Conservation (phyloP, 208 protist species). For the Herpetomonas tarakana region DNA sequence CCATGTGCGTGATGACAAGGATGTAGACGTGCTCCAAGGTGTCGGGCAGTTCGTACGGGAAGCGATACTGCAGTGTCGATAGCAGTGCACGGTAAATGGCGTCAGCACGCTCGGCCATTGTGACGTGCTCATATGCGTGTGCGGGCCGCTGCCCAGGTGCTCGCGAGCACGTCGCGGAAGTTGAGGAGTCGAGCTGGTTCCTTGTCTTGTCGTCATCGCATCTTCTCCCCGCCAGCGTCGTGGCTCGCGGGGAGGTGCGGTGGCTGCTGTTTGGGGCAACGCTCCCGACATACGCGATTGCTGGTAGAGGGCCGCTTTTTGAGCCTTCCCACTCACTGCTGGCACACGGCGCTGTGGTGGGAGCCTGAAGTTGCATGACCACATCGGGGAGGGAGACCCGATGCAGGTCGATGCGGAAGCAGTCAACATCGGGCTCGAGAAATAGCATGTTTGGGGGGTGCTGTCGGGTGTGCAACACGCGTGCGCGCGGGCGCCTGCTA, state of each 20-base stretch:
- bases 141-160: neutral
- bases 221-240: neutral
- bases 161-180: no score
- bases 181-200: neutral
- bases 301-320: neutral
- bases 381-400: slow-evolving; percentile 31
- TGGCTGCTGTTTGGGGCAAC: neutral
- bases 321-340: neutral
- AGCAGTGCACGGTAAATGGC: slow-evolving; percentile 60
- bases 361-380: slow-evolving; percentile 21
- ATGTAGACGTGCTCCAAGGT: slow-evolving; percentile 67
- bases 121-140: slow-evolving; percentile 15
- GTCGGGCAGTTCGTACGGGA: slow-evolving; percentile 59
- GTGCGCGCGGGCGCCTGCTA: neutral
- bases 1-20: slow-evolving; percentile 55
- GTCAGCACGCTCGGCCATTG: slow-evolving; percentile 42
- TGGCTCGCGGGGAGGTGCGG: neutral
- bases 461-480: neutral
- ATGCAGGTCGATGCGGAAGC: slow-evolving; percentile 49
- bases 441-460: slow-evolving; percentile 40
- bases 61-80: slow-evolving; percentile 37
- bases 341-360: slow-evolving; percentile 3
- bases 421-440: slow-evolving; percentile 66
- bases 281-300: slow-evolving; percentile 5
- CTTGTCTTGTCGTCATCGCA: neutral